phyloP scores from a whole-genome alignment of 805 yeast genomes.

The Candida khao-thaluensis region DNA sequence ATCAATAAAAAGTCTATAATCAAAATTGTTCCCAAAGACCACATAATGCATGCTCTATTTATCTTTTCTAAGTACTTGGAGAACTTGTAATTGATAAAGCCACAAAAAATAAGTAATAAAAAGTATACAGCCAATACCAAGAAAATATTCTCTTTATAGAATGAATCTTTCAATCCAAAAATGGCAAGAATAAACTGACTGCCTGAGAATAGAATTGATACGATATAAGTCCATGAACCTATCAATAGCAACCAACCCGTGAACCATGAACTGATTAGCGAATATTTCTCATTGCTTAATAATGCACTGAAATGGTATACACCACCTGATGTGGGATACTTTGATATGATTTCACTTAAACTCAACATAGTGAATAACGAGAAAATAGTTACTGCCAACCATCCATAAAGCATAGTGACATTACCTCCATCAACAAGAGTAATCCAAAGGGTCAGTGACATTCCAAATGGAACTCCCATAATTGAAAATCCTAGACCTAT shows the following conservation, averaged over 20 bases:
- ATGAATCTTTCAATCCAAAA: conserved; percentile 58
- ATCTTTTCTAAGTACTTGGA: conserved; percentile 60
- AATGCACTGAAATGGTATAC: conserved; percentile 77
- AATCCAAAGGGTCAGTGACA: conserved; percentile 70
- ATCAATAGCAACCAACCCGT: conserved; percentile 74
- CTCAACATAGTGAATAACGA: conserved; percentile 67
- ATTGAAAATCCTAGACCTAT: conserved; percentile 77
- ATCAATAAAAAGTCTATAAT: conserved; percentile 64
- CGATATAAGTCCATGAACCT: conserved; percentile 78
- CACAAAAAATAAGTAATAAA: conserved; percentile 55
- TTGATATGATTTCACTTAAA: conserved; percentile 73
- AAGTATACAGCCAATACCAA: conserved; percentile 58
- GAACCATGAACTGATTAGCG: conserved; percentile 67
- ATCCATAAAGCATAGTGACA: conserved; percentile 73
- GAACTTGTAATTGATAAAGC: conserved; percentile 60
- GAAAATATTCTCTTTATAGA: conserved; percentile 56
- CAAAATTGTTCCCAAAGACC: conserved; percentile 72
- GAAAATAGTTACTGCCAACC: conserved; percentile 63
- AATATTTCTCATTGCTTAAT: conserved; percentile 55
- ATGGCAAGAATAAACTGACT: conserved; percentile 70
- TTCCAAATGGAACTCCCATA: conserved; percentile 81
- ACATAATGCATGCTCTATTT: conserved; percentile 66
- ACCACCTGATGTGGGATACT: conserved; percentile 74
- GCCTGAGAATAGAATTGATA: conserved; percentile 72
- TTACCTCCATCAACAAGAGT: conserved; percentile 77